These are phyloP conservation scores for Kodamaea nitidulidarum DNA, from an alignment of 805 yeast species.

Conservation along the genomic window DNA sequence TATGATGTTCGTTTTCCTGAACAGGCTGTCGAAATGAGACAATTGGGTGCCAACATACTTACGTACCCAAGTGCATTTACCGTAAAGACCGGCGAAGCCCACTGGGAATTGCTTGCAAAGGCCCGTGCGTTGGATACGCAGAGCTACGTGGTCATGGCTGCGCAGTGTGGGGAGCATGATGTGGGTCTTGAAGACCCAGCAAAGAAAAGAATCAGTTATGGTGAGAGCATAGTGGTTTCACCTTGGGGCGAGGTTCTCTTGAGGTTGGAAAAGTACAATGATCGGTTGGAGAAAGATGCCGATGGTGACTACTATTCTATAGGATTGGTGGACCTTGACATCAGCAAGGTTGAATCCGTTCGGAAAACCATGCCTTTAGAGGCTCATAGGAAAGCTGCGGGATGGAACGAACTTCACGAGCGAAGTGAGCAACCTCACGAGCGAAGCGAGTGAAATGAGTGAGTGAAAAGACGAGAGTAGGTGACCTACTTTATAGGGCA, in stretches of 20 bases:
- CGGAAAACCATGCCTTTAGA: constrained; percentile 74
- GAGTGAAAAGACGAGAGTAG: too few relatives aligned
- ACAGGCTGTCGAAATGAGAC: constrained; percentile 58
- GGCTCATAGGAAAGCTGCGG: constrained; percentile 48
- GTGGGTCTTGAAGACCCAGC: constrained; percentile 18
- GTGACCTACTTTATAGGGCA: too few relatives aligned
- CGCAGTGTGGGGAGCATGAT: constrained; percentile 78
- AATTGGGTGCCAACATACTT: constrained; percentile 69
- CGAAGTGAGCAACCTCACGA: background rate
- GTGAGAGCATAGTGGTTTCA: constrained; percentile 81
- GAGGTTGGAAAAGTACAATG: constrained; percentile 33
- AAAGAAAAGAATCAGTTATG: constrained; percentile 66
- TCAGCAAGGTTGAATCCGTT: constrained; percentile 43
- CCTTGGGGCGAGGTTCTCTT: constrained; percentile 87
- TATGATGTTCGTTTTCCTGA: constrained; percentile 90
- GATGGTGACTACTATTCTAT: constrained; percentile 39
- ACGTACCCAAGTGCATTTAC: constrained; percentile 94
- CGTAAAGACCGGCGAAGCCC: constrained; percentile 84
- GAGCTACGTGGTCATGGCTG: constrained; percentile 82
- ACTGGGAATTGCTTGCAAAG: constrained; percentile 76
- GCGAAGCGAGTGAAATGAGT: background rate
- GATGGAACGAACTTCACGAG: background rate
- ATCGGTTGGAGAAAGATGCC: constrained; percentile 15
- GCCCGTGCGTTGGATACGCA: constrained; percentile 90
- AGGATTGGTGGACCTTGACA: constrained; percentile 65